Percentiles rank a stretch among this genome's conserved stretches.
Evolutionary conservation across 2,329 filamentous ascomycete species (phyloP).

Genomic region (Colletotrichum sp.): DNA sequence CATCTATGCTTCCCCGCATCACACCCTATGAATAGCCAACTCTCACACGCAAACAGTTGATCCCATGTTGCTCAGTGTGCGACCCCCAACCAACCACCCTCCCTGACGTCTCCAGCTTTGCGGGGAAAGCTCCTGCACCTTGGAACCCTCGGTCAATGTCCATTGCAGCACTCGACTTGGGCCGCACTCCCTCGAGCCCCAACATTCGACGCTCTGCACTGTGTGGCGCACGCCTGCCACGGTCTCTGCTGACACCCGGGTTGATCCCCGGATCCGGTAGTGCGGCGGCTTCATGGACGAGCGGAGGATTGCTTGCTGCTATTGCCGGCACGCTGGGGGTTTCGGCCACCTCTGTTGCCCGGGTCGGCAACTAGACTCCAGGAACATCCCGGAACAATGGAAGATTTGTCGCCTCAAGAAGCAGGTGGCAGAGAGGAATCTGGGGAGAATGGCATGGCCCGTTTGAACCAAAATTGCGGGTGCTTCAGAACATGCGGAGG

Average conservation of each 20-base stretch:
- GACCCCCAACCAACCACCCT: neutral
- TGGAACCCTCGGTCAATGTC: neutral
- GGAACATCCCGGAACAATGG: neutral
- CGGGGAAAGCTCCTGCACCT: constrained; percentile 10
- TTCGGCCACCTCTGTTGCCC: neutral
- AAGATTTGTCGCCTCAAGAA: neutral
- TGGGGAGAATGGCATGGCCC: neutral
- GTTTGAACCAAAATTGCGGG: neutral
- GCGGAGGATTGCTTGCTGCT: neutral
- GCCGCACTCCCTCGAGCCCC: neutral
- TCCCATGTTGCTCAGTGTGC: neutral
- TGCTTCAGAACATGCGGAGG: neutral
- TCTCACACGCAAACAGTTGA: neutral
- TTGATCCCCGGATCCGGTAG: neutral
- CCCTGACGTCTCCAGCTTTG: neutral
- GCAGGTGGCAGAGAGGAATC: neutral
- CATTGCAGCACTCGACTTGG: neutral
- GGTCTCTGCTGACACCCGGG: neutral
- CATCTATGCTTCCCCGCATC: constrained; percentile 9
- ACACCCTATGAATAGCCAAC: constrained; percentile 1
- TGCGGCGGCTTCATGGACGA: constrained; percentile 15
- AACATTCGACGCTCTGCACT: neutral
- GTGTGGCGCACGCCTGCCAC: neutral
- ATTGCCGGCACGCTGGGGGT: neutral
- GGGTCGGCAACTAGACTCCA: neutral